A percentile compares a stretch with the other conserved stretches of the same genome.
phyloP scores from a whole-genome alignment of 306 rosid species.

The Inga leiocalycina region DNA sequence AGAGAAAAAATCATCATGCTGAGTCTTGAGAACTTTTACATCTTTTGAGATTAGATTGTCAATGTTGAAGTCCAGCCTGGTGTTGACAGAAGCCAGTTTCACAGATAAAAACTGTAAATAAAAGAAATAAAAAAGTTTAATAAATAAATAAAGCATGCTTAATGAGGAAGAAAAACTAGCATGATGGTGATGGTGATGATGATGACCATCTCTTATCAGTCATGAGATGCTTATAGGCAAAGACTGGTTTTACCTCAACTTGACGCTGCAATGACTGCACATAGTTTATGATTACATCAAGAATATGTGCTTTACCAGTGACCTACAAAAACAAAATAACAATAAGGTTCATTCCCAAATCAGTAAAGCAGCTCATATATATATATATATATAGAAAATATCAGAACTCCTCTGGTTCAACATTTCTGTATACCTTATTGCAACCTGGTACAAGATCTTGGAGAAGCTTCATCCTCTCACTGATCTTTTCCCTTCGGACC shows the following conservation, averaged over 20 bases:
- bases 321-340: conserved; percentile 46
- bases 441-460: conserved; percentile 99
- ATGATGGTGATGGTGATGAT: neutral
- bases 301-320: conserved; percentile 96
- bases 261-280: conserved; percentile 97
- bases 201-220: neutral
- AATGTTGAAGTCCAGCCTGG: conserved; percentile 75
- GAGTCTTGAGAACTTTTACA: conserved; percentile 48
- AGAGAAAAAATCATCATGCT: neutral
- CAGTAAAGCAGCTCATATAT: conserved; percentile 27
- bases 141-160: conserved; percentile 6
- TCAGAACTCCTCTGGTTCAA: neutral
- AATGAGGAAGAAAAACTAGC: conserved; percentile 38
- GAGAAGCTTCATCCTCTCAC: conserved; percentile 95
- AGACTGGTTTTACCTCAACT: conserved; percentile 78
- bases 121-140: neutral
- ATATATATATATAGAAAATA: neutral
- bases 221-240: conserved; percentile 28
- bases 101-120: conserved; percentile 80
- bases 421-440: conserved; percentile 62
- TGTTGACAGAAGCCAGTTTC: conserved; percentile 90
- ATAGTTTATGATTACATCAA: conserved; percentile 94
- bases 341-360: conserved; percentile 13
- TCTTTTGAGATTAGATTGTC: conserved; percentile 76
- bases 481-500: conserved; percentile 96